Evolutionary conservation across 768 basidiomycete species (phyloP).

Genomic region (Boletus subparvulus): DNA sequence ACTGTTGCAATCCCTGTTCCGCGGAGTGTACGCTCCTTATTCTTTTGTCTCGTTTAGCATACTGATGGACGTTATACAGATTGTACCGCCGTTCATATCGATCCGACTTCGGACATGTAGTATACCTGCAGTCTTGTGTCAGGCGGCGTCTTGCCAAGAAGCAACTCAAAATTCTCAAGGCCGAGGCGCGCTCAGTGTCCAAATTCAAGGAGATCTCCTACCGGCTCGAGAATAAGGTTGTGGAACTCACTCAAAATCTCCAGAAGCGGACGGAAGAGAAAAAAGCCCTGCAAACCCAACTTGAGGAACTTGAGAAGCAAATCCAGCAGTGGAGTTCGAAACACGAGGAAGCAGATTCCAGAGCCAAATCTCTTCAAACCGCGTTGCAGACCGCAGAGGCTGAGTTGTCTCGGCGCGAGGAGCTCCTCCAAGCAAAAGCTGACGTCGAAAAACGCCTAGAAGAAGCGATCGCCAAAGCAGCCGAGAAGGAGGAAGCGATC

Average conservation of each 20-base stretch:
- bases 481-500: slow-evolving; percentile 84
- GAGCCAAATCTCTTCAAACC: slow-evolving; percentile 67
- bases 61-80: slow-evolving; percentile 35
- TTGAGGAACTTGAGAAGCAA: slow-evolving; percentile 80
- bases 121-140: slow-evolving; percentile 89
- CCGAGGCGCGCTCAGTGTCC: slow-evolving; percentile 94
- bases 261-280: slow-evolving; percentile 91
- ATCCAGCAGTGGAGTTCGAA: slow-evolving; percentile 81
- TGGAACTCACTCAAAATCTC: slow-evolving; percentile 92
- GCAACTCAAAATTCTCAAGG: slow-evolving; percentile 78
- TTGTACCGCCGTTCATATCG: slow-evolving; percentile 53
- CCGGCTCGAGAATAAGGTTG: slow-evolving; percentile 96
- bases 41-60: neutral
- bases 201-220: slow-evolving; percentile 99
- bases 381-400: slow-evolving; percentile 70
- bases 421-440: slow-evolving; percentile 70
- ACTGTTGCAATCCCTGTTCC: slow-evolving; percentile 76
- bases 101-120: slow-evolving; percentile 65
- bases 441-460: slow-evolving; percentile 80
- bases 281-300: slow-evolving; percentile 76
- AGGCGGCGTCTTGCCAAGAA: slow-evolving; percentile 85
- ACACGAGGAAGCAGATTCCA: slow-evolving; percentile 82
- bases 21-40: slow-evolving; percentile 74
- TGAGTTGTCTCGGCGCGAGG: slow-evolving; percentile 70
- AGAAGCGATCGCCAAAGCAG: slow-evolving; percentile 67